Conservation (phyloP, 2,329 filamentous ascomycete genomes). For the Pestalotiopsis sp. region DNA sequence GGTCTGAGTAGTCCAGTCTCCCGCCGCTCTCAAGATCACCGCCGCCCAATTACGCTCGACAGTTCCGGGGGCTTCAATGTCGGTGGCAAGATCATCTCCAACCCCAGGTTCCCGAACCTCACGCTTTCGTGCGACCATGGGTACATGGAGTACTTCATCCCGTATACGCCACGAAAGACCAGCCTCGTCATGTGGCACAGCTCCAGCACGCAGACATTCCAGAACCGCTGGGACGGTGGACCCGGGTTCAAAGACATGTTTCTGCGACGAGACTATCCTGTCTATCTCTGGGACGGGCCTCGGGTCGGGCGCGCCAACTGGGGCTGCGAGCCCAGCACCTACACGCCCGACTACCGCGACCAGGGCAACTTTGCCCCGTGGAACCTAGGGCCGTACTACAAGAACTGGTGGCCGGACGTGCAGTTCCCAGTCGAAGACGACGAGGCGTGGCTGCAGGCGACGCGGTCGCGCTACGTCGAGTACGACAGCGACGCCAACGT, state of each 20-base stretch:
- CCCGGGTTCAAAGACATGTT: slow-evolving; percentile 43
- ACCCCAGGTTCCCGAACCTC: slow-evolving; percentile 22
- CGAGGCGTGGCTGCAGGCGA: slow-evolving; percentile 36
- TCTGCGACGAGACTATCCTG: slow-evolving; percentile 37
- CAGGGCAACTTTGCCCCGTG: slow-evolving; percentile 36
- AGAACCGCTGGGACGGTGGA: slow-evolving; percentile 41
- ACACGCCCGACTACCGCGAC: slow-evolving; percentile 34
- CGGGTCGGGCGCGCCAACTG: slow-evolving; percentile 38
- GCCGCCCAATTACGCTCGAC: slow-evolving; percentile 14
- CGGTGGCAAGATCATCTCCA: slow-evolving; percentile 33
- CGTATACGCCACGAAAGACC: slow-evolving; percentile 33
- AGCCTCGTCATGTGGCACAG: slow-evolving; percentile 41
- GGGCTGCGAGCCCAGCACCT: slow-evolving; percentile 33
- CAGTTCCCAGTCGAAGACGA: slow-evolving; percentile 35
- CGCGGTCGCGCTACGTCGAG: slow-evolving; percentile 36
- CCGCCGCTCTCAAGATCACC: not conserved
- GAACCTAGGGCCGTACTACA: slow-evolving; percentile 36
- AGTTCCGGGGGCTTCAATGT: slow-evolving; percentile 37
- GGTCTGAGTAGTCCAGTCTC: not conserved
- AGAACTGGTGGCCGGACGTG: slow-evolving; percentile 34
- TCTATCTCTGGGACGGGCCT: slow-evolving; percentile 41
- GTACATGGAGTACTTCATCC: slow-evolving; percentile 41
- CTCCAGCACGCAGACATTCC: slow-evolving; percentile 38
- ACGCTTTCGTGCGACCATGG: slow-evolving; percentile 41
- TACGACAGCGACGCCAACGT: slow-evolving; percentile 34